Percentiles rank a stretch among this genome's conserved stretches.
These are phyloP conservation scores for Sarcodon aspratus DNA, from an alignment of 768 basidiomycete species.

Conservation along the genomic window DNA sequence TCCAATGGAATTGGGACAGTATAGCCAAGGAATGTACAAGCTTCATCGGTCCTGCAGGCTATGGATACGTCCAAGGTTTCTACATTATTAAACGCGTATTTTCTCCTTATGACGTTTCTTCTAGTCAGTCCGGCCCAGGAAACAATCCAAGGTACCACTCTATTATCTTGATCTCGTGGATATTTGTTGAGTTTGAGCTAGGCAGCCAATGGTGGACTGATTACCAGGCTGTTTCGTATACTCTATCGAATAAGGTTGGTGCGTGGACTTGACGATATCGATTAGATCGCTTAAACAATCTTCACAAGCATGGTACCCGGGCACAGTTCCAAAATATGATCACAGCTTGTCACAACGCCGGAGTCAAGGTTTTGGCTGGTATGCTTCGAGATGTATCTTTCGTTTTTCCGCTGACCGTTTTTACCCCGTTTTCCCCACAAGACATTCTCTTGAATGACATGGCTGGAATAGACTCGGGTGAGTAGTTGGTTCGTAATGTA, in stretches of 20 bases:
- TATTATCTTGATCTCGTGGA: too few species aligned
- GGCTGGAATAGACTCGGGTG: constrained; percentile 7
- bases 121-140: not conserved
- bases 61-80: constrained; percentile 13
- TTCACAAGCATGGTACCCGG: constrained; percentile 6
- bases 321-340: constrained; percentile 24
- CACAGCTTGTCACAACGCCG: constrained; percentile 36
- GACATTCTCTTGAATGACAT: constrained; percentile 15
- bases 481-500: too few species aligned
- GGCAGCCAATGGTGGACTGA: constrained; percentile 19
- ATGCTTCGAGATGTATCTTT: constrained; percentile 1
- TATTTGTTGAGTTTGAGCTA: constrained; percentile 10
- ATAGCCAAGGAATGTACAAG: constrained; percentile 15
- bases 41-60: constrained; percentile 14
- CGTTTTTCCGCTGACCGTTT: not conserved
- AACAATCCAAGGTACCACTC: too few species aligned
- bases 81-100: not conserved
- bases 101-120: not conserved
- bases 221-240: constrained; percentile 18
- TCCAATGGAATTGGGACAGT: constrained; percentile 16
- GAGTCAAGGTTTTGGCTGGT: constrained; percentile 47
- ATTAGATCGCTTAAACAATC: too few species aligned
- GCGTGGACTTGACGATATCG: too few species aligned
- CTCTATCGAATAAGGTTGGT: constrained; percentile 8
- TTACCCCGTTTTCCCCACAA: not conserved